Conservation (phyloP, 805 yeast species). For the Sungouiella thailandica region DNA sequence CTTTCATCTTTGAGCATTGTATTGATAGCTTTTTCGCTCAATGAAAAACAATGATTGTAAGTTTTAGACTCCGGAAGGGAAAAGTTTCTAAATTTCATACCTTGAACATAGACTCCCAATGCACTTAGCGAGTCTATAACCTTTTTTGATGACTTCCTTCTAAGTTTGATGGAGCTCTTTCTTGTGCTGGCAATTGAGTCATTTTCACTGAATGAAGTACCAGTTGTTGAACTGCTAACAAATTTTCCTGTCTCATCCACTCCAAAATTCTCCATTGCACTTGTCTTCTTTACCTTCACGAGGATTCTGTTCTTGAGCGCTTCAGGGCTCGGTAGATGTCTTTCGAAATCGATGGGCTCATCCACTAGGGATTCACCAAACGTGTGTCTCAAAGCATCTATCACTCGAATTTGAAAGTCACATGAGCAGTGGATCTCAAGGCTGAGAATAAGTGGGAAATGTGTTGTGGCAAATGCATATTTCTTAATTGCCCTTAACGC, state of each 20-base stretch:
- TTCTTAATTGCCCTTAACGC: conserved; percentile 72
- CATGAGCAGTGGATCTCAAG: conserved; percentile 76
- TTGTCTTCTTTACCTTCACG: conserved; percentile 69
- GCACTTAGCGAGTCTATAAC: conserved; percentile 43
- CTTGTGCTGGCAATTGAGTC: conserved; percentile 14
- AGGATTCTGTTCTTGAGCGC: conserved; percentile 67
- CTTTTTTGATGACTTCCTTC: conserved; percentile 21
- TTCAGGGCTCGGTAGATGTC: conserved; percentile 58
- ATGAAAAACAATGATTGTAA: conserved; percentile 77
- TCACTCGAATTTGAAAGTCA: conserved; percentile 61
- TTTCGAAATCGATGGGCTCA: conserved; percentile 28
- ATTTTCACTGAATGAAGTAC: conserved; percentile 40
- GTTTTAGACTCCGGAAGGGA: conserved; percentile 83
- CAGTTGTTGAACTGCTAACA: conserved; percentile 31
- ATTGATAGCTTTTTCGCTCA: conserved; percentile 68
- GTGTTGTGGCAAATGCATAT: conserved; percentile 84
- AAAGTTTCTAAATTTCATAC: conserved; percentile 74
- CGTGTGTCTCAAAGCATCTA: conserved; percentile 45
- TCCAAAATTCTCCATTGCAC: conserved; percentile 12
- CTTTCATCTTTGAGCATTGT: conserved; percentile 59
- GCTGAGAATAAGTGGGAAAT: conserved; percentile 80
- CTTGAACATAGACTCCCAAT: conserved; percentile 70
- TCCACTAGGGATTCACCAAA: conserved; percentile 56
- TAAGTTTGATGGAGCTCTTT: conserved; percentile 16
- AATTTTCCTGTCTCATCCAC: conserved; percentile 19